A percentile compares a stretch with the other conserved stretches of the same genome.
Conservation (phyloP, 2,329 filamentous ascomycete genomes). For the Leptographium wingfieldii region DNA sequence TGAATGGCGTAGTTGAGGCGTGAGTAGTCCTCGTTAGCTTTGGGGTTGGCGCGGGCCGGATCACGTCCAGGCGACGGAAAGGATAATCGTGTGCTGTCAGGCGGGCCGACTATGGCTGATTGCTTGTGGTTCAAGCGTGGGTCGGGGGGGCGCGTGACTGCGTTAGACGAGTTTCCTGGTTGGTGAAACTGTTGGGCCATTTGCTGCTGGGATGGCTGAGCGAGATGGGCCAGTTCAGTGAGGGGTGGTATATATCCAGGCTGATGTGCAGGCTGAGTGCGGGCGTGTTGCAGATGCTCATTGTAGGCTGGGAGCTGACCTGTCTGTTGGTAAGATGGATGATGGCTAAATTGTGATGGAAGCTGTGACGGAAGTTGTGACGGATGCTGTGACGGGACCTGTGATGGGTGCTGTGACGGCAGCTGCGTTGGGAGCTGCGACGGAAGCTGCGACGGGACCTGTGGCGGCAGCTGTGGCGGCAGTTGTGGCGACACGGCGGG, state of each 20-base stretch:
- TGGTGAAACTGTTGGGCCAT: background rate
- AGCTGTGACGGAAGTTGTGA: background rate
- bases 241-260: background rate
- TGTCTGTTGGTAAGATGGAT: background rate
- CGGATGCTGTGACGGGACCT: background rate
- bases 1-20: conserved; percentile 27
- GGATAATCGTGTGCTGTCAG: background rate
- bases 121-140: background rate
- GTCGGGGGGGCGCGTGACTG: background rate
- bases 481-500: background rate
- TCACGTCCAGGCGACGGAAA: conserved; percentile 21
- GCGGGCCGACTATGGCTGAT: background rate
- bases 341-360: background rate
- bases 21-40: conserved; percentile 26
- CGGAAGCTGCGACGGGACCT: background rate
- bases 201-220: background rate
- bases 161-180: background rate
- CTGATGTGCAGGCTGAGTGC: background rate
- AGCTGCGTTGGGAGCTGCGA: background rate
- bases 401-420: background rate
- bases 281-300: too few species aligned
- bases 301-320: background rate
- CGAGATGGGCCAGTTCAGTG: background rate
- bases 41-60: conserved; percentile 17
- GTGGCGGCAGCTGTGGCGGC: background rate